These are phyloP conservation scores for Glutinoglossum americanum DNA, from an alignment of 495 filamentous ascomycete genomes.

Conservation along the genomic window DNA sequence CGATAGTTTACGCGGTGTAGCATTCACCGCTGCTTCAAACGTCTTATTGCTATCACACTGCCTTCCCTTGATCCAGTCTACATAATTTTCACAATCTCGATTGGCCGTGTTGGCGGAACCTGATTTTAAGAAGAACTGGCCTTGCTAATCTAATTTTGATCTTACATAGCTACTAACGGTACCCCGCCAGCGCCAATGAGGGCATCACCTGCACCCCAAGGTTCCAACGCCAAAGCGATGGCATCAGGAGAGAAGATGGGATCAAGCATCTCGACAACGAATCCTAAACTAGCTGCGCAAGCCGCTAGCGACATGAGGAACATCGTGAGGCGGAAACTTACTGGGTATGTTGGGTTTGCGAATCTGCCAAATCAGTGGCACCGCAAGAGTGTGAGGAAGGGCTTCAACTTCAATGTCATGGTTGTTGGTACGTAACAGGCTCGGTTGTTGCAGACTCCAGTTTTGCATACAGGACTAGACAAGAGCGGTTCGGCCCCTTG, in stretches of 20 bases:
- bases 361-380: constrained; percentile 99
- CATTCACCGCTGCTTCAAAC: neutral
- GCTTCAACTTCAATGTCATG: constrained; percentile 99
- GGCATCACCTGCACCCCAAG: neutral
- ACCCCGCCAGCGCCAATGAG: neutral
- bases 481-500: too few species aligned
- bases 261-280: constrained; percentile 57
- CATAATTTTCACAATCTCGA: neutral
- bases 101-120: neutral
- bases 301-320: constrained; percentile 79
- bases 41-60: neutral
- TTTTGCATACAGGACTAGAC: too few species aligned
- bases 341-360: constrained; percentile 94
- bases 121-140: neutral
- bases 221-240: neutral
- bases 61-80: neutral
- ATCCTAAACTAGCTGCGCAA: constrained; percentile 60
- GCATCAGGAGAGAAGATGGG: constrained; percentile 22
- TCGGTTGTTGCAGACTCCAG: neutral
- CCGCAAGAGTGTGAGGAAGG: constrained; percentile 98
- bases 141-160: neutral
- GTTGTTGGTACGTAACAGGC: constrained; percentile 54
- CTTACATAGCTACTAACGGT: neutral
- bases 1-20: neutral
- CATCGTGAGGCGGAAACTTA: constrained; percentile 93